Percentiles rank a stretch among this genome's conserved stretches.
Conservation (phyloP, 1,284 basidiomycete species). For the Cerioporus squamosus region DNA sequence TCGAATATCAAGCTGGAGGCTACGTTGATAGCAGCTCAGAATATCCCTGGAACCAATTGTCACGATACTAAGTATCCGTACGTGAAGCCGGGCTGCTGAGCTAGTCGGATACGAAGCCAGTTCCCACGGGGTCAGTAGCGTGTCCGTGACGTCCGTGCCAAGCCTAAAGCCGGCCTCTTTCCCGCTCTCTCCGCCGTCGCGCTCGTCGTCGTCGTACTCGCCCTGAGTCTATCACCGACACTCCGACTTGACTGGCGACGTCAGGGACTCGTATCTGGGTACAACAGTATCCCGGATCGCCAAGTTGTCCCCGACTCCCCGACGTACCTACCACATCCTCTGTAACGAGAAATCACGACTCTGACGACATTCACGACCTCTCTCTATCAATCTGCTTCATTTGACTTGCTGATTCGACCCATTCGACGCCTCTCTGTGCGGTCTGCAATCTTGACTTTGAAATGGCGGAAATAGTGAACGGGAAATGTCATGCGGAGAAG, state of each 20-base stretch:
- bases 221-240: too few relatives aligned
- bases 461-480: conserved; percentile 34
- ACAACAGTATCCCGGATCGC: not conserved
- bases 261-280: not conserved
- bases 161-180: not conserved
- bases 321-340: not conserved
- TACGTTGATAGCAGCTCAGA: too few relatives aligned
- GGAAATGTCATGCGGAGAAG: conserved; percentile 45
- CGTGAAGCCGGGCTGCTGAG: too few relatives aligned
- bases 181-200: not conserved
- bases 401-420: not conserved
- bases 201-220: too few relatives aligned
- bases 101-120: not conserved
- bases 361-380: conserved; percentile 11
- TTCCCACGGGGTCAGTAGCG: too few relatives aligned
- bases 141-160: not conserved
- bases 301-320: not conserved
- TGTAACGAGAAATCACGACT: conserved; percentile 7
- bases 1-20: too few relatives aligned
- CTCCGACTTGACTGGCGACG: too few relatives aligned
- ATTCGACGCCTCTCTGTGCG: not conserved
- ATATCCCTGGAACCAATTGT: too few relatives aligned
- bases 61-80: too few relatives aligned
- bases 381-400: not conserved
- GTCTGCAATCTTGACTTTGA: not conserved